Percentiles rank a stretch among this genome's conserved stretches.
These are phyloP conservation scores for Phytophthora vignae DNA, from an alignment of 352 stramenopile genomes.

Conservation along the genomic window DNA sequence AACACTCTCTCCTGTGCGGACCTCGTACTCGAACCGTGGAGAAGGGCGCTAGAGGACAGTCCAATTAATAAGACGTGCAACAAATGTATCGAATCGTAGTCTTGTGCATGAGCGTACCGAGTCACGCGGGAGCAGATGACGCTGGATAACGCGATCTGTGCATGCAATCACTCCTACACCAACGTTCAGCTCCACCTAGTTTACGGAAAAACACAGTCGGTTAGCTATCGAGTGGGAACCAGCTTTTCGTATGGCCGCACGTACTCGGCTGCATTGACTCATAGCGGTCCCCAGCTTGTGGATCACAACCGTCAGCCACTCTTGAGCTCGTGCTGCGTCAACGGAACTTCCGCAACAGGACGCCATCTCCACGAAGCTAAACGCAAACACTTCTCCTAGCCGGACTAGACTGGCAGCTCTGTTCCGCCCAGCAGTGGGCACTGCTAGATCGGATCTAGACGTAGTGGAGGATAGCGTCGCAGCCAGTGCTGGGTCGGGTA, in stretches of 20 bases:
- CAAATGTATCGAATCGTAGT: background rate
- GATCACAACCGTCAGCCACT: conserved; percentile 62
- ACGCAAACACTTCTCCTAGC: conserved; percentile 37
- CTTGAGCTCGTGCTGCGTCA: conserved; percentile 59
- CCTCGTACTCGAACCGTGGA: conserved; percentile 46
- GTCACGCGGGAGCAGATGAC: conserved; percentile 56
- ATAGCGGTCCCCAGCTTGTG: conserved; percentile 71
- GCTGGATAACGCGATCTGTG: conserved; percentile 52
- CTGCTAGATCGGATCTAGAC: conserved; percentile 2
- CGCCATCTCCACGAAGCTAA: conserved; percentile 79
- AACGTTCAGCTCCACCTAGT: conserved; percentile 73
- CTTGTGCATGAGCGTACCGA: conserved; percentile 37
- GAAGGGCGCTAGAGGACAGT: conserved; percentile 2
- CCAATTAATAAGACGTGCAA: background rate
- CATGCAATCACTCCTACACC: conserved; percentile 68
- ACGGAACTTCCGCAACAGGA: conserved; percentile 60
- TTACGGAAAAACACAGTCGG: background rate
- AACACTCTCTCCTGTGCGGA: conserved; percentile 63
- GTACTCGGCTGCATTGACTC: conserved; percentile 54
- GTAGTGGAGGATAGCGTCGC: conserved; percentile 12
- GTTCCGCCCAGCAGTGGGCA: conserved; percentile 1
- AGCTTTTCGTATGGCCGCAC: conserved; percentile 5
- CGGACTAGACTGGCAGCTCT: conserved; percentile 14
- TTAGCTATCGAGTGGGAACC: background rate
- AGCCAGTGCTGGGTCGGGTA: conserved; percentile 19